Evolutionary conservation across 108 stramenopile genomes (phyloP).

Genomic region (Nannochloropsis salina): DNA sequence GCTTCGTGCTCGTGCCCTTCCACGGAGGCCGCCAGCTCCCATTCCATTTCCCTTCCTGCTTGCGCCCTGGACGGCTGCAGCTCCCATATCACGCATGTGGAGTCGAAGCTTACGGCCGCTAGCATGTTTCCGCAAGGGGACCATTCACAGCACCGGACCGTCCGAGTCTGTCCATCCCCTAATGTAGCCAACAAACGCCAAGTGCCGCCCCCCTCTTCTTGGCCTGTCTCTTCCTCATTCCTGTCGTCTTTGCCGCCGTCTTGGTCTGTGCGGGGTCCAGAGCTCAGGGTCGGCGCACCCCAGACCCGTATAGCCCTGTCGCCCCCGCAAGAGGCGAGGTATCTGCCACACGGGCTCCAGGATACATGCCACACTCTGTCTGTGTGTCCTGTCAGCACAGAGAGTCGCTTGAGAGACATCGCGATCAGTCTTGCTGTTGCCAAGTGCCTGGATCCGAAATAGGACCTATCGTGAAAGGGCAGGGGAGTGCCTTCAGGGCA

Average conservation of each 20-base stretch:
- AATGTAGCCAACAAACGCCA: slow-evolving; percentile 47
- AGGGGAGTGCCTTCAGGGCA: no score
- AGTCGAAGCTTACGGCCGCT: slow-evolving; percentile 68
- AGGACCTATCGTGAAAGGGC: no score
- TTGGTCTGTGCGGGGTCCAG: slow-evolving; percentile 10
- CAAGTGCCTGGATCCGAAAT: no score
- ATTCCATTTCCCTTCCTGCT: slow-evolving; percentile 63
- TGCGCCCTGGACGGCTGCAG: background rate
- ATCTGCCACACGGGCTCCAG: slow-evolving; percentile 54
- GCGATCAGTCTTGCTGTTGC: no score
- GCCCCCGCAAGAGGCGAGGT: slow-evolving; percentile 55
- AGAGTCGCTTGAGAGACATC: background rate
- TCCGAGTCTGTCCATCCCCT: slow-evolving; percentile 57
- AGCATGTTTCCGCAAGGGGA: slow-evolving; percentile 54
- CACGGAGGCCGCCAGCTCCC: slow-evolving; percentile 66
- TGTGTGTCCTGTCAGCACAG: slow-evolving; percentile 55
- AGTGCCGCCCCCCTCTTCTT: background rate
- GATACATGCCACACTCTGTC: slow-evolving; percentile 61
- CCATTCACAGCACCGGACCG: slow-evolving; percentile 60
- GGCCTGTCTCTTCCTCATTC: background rate
- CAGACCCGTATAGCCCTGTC: slow-evolving; percentile 52
- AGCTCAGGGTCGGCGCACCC: background rate
- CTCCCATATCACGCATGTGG: slow-evolving; percentile 78
- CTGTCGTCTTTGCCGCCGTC: slow-evolving; percentile 9
- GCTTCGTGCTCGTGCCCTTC: slow-evolving; percentile 90